Percentiles rank a stretch among this genome's conserved stretches.
Evolutionary conservation across 2,329 filamentous ascomycete species (phyloP).

Genomic region (Aspergillus sp.): DNA sequence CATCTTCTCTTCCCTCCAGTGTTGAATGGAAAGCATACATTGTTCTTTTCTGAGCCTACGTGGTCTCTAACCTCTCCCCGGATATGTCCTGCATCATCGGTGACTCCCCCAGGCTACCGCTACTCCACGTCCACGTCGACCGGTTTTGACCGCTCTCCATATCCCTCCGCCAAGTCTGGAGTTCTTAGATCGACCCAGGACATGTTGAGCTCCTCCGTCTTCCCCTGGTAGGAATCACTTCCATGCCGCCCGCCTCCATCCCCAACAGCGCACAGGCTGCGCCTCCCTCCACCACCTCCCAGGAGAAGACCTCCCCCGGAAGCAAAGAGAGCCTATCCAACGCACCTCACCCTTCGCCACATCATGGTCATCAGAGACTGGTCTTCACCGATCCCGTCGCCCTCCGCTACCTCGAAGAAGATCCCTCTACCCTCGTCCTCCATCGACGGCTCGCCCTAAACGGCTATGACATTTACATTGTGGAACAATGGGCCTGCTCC

Average conservation of each 20-base stretch:
- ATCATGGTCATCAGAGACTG: constrained; percentile 53
- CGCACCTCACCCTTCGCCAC: constrained; percentile 14
- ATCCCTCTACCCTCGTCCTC: constrained; percentile 71
- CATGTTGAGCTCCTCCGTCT: constrained; percentile 6
- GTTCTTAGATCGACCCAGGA: neutral
- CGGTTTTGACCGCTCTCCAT: neutral
- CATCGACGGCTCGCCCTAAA: constrained; percentile 67
- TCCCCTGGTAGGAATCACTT: constrained; percentile 12
- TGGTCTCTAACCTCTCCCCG: constrained; percentile 10
- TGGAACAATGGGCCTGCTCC: constrained; percentile 98
- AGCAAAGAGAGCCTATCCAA: constrained; percentile 18
- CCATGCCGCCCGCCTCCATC: constrained; percentile 13
- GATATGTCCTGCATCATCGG: constrained; percentile 28
- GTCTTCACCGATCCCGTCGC: constrained; percentile 67
- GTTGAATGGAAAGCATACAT: constrained; percentile 9
- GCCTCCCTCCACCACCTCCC: constrained; percentile 16
- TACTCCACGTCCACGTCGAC: too few relatives aligned
- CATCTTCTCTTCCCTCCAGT: constrained; percentile 1
- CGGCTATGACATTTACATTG: constrained; percentile 90
- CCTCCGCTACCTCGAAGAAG: constrained; percentile 79
- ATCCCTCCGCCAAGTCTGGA: too few relatives aligned
- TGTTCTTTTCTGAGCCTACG: constrained; percentile 3
- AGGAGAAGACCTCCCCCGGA: constrained; percentile 19
- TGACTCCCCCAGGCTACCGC: constrained; percentile 3
- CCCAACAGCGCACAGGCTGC: constrained; percentile 22